Conservation (phyloP, 2,329 filamentous ascomycete genomes). For the Taxawa tesnikishii region DNA sequence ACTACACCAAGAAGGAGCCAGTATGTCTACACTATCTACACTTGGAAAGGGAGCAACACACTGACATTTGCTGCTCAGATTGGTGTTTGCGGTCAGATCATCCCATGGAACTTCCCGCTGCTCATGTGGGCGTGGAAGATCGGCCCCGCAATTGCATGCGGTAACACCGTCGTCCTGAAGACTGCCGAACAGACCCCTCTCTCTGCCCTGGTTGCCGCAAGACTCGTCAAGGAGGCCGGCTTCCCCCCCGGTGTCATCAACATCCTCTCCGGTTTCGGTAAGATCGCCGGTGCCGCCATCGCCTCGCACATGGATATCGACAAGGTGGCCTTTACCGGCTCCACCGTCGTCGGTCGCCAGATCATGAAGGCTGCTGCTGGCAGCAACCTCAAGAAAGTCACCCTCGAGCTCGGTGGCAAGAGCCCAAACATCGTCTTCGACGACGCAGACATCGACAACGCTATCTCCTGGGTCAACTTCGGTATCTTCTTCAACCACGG, state of each 20-base stretch:
- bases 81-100: slow-evolving; percentile 76
- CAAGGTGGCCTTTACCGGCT: slow-evolving; percentile 76
- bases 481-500: slow-evolving; percentile 48
- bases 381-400: slow-evolving; percentile 74
- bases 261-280: slow-evolving; percentile 67
- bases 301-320: slow-evolving; percentile 67
- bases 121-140: slow-evolving; percentile 80
- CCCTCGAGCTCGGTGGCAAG: slow-evolving; percentile 70
- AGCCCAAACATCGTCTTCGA: slow-evolving; percentile 70
- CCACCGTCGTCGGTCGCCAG: slow-evolving; percentile 57
- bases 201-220: slow-evolving; percentile 52
- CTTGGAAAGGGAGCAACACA: background rate
- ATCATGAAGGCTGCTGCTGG: slow-evolving; percentile 72
- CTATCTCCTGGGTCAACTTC: slow-evolving; percentile 65
- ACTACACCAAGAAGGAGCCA: slow-evolving; percentile 72
- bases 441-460: slow-evolving; percentile 65
- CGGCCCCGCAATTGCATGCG: slow-evolving; percentile 57
- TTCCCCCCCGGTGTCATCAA: slow-evolving; percentile 71
- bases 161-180: slow-evolving; percentile 64
- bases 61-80: slow-evolving; percentile 29
- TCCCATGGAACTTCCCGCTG: slow-evolving; percentile 80
- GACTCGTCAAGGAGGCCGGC: slow-evolving; percentile 60
- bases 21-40: slow-evolving; percentile 23
- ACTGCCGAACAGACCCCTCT: slow-evolving; percentile 66
- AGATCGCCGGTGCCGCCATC: slow-evolving; percentile 64